Conservation (phyloP, 805 yeast genomes). For the Hanseniaspora valbyensis region DNA sequence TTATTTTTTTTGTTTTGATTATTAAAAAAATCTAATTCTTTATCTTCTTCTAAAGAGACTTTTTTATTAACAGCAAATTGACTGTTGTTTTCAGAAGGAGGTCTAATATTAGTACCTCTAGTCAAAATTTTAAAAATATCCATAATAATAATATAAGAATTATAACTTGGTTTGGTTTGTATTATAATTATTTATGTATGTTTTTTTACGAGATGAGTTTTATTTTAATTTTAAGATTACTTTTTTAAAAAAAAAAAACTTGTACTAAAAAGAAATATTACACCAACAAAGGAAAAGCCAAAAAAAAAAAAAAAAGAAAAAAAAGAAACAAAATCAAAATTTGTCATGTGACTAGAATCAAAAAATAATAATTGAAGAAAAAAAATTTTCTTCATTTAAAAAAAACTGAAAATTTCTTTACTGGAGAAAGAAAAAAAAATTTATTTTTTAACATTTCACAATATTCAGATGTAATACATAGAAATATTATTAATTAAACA, state of each 20-base stretch:
- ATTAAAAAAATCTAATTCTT: conserved; percentile 75
- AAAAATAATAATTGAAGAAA: background rate
- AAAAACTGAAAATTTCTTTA: too few species aligned
- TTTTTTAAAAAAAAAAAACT: too few species aligned
- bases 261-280: background rate
- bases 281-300: too few species aligned
- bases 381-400: background rate
- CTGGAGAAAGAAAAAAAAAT: too few species aligned
- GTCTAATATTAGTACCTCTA: conserved; percentile 63
- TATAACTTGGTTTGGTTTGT: background rate
- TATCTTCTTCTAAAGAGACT: conserved; percentile 23
- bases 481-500: too few species aligned
- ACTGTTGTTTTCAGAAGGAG: conserved; percentile 34
- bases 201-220: background rate
- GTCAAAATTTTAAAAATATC: conserved; percentile 79
- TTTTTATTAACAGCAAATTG: conserved; percentile 26
- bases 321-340: background rate
- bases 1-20: conserved; percentile 30
- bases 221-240: too few species aligned
- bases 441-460: too few species aligned
- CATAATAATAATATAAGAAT: conserved; percentile 48
- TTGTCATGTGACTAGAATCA: background rate
- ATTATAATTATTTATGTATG: background rate
- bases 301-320: background rate
- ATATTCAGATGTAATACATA: too few species aligned